phyloP scores from a whole-genome alignment of 768 basidiomycete genomes.

The Auriculariales sp. region DNA sequence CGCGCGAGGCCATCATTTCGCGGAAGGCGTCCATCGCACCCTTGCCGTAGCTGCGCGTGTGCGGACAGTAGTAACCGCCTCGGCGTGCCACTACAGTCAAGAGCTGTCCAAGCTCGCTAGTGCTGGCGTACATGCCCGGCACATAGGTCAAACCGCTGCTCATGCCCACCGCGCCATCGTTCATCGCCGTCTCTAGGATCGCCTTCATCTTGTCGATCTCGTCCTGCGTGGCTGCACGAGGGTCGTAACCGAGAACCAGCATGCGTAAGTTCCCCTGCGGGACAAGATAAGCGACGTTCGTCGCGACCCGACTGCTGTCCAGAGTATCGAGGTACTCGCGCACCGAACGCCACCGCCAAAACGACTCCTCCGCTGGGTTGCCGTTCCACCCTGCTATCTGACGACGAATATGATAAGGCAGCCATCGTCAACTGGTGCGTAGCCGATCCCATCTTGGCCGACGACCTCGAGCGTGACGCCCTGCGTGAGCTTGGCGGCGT shows the following conservation, averaged over 20 bases:
- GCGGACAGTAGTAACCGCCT: constrained; percentile 13
- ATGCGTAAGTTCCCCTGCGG: constrained; percentile 18
- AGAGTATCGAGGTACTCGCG: constrained; percentile 15
- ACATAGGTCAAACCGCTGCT: constrained; percentile 17
- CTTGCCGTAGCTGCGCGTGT: constrained; percentile 16
- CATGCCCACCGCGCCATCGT: constrained; percentile 17
- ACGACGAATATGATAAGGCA: constrained; percentile 11
- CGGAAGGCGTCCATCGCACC: constrained; percentile 13
- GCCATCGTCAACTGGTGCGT: constrained; percentile 11
- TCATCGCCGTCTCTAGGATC: constrained; percentile 12
- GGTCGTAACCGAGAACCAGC: constrained; percentile 15
- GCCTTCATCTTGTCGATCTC: constrained; percentile 12
- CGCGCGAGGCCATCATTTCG: constrained; percentile 15
- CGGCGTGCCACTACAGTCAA: constrained; percentile 11
- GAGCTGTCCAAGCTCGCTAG: constrained; percentile 12
- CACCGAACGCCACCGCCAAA: constrained; percentile 14
- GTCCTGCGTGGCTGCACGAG: constrained; percentile 9
- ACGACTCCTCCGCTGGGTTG: constrained; percentile 13
- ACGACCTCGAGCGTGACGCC: constrained; percentile 18
- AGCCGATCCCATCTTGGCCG: constrained; percentile 17
- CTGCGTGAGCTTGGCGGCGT: constrained; percentile 16
- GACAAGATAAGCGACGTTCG: constrained; percentile 16
- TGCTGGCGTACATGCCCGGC: constrained; percentile 19
- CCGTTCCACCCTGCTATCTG: constrained; percentile 20
- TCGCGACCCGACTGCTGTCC: constrained; percentile 14